Percentiles rank a stretch among this genome's conserved stretches.
Conservation (phyloP, 441 rosid species). For the Corymbia citriodora region DNA sequence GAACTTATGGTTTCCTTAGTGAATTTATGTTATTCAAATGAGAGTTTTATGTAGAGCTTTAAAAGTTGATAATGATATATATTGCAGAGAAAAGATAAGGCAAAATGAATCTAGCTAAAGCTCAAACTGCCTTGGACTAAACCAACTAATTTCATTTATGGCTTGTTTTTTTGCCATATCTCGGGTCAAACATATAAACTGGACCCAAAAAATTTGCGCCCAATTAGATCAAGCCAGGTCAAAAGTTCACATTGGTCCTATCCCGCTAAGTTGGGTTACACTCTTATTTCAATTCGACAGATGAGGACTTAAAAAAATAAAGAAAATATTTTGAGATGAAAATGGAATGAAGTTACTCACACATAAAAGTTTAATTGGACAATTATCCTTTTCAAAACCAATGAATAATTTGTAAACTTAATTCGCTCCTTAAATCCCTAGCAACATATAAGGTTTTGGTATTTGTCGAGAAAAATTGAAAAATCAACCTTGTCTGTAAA, state of each 20-base stretch:
- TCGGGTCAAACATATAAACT: background rate
- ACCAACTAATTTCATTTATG: accelerated
- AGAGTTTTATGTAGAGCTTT: background rate
- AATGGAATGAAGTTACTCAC: background rate
- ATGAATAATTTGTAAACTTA: background rate
- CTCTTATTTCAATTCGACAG: background rate
- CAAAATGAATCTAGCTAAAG: background rate
- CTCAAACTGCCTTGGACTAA: background rate
- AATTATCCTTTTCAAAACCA: background rate
- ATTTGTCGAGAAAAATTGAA: background rate
- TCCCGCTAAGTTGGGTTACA: background rate
- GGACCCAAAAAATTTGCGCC: background rate
- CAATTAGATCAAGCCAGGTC: background rate
- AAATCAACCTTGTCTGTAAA: background rate
- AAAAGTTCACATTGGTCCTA: background rate
- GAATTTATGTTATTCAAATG: background rate
- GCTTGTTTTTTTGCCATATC: background rate
- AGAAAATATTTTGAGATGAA: background rate
- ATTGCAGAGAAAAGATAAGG: background rate
- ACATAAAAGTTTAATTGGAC: background rate
- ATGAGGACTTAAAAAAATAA: accelerated
- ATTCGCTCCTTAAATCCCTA: background rate
- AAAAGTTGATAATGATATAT: background rate
- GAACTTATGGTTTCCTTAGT: background rate
- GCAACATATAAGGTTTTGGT: background rate